Percentiles rank a stretch among this genome's conserved stretches.
phyloP scores from a whole-genome alignment of 495 filamentous ascomycete genomes.

The Neurospora cerealis region DNA sequence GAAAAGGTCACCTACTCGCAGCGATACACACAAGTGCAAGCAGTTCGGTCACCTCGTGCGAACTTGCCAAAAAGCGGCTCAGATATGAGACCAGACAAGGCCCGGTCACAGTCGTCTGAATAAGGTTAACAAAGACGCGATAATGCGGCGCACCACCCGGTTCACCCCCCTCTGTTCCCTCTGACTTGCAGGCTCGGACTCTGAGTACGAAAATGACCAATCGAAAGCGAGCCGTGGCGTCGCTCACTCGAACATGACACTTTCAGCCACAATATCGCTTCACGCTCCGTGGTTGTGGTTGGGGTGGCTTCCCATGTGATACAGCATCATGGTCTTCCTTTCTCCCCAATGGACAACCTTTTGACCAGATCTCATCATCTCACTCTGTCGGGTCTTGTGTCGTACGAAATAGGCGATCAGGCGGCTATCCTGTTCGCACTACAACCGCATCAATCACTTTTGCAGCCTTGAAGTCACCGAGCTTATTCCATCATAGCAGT shows the following conservation, averaged over 20 bases:
- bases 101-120: constrained; percentile 17
- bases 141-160: not conserved
- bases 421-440: constrained; percentile 1
- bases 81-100: not conserved
- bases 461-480: not conserved
- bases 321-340: not conserved
- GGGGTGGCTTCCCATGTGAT: not conserved
- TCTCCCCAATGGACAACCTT: not conserved
- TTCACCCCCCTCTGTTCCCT: not conserved
- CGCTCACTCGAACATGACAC: not conserved
- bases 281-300: not conserved
- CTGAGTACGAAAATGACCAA: not conserved
- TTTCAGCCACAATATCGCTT: not conserved
- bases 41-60: not conserved
- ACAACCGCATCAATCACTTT: not conserved
- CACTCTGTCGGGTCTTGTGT: not conserved
- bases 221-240: not conserved
- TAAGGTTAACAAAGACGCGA: constrained; percentile 22
- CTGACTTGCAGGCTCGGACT: not conserved
- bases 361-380: not conserved
- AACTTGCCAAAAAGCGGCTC: not conserved
- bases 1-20: not conserved
- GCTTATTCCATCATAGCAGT: not conserved
- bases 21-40: not conserved
- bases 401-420: not conserved